Percentiles rank a stretch among this genome's conserved stretches.
These are phyloP conservation scores for Gossypium herbaceum DNA, from an alignment of 345 rosid genomes.

Conservation along the genomic window DNA sequence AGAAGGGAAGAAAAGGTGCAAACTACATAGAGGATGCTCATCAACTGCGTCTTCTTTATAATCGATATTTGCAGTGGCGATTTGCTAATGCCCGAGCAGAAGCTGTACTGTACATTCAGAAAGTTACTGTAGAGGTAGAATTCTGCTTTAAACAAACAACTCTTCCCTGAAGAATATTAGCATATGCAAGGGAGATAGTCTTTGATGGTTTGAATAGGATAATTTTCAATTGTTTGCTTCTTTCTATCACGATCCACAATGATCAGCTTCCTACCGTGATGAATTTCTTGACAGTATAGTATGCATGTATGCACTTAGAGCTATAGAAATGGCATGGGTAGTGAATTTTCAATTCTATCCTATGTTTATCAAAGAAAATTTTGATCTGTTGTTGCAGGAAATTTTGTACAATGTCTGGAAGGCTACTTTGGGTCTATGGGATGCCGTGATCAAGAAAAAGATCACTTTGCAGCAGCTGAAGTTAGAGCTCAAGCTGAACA, in stretches of 20 bases:
- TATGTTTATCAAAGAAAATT: constrained; percentile 14
- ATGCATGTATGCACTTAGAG: neutral
- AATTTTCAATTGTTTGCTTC: neutral
- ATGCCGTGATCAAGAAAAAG: constrained; percentile 62
- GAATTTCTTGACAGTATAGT: neutral
- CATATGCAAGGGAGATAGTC: neutral
- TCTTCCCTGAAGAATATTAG: neutral
- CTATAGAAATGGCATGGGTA: neutral
- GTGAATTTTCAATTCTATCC: neutral
- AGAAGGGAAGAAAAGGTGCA: constrained; percentile 65
- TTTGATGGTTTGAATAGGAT: neutral
- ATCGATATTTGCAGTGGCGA: constrained; percentile 88
- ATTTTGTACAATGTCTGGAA: constrained; percentile 68
- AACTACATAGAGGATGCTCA: constrained; percentile 84
- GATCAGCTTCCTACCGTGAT: neutral
- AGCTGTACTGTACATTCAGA: constrained; percentile 63
- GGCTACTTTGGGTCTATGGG: constrained; percentile 56
- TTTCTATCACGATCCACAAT: neutral
- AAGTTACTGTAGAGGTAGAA: constrained; percentile 71
- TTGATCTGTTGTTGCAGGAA: constrained; percentile 50
- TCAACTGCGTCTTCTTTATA: constrained; percentile 78
- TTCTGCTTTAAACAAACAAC: constrained; percentile 12
- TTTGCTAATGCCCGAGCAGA: constrained; percentile 76
- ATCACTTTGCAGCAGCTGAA: constrained; percentile 61
- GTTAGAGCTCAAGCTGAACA: constrained; percentile 71